Evolutionary conservation across 352 stramenopile genomes (phyloP).

Genomic region (Globisporangium solare): DNA sequence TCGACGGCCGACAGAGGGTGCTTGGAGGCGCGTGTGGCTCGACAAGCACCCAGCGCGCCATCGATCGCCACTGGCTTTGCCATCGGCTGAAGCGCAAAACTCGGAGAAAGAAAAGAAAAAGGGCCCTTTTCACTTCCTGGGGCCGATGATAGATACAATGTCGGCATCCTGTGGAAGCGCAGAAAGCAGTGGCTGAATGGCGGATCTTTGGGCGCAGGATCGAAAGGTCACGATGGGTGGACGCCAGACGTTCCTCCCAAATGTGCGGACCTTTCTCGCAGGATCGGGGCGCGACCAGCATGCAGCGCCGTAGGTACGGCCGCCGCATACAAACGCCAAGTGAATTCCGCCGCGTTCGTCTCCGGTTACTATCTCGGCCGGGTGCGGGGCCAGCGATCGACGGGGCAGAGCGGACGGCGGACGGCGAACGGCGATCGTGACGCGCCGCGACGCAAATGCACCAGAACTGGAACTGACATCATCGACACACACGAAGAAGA

Average conservation of each 20-base stretch:
- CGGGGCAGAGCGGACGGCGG: background rate
- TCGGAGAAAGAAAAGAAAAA: too few relatives aligned
- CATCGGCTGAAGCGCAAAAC: conserved; percentile 3
- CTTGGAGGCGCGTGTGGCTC: too few relatives aligned
- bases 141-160: too few relatives aligned
- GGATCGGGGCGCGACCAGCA: background rate
- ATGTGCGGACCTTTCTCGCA: background rate
- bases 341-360: background rate
- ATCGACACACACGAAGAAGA: conserved; percentile 5
- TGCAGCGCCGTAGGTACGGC: too few relatives aligned
- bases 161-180: too few relatives aligned
- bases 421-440: conserved; percentile 21
- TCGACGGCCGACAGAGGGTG: too few relatives aligned
- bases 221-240: too few relatives aligned
- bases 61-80: background rate
- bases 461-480: conserved; percentile 10
- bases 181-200: too few relatives aligned
- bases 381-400: background rate
- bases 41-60: too few relatives aligned
- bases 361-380: background rate
- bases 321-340: background rate
- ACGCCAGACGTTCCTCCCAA: too few relatives aligned
- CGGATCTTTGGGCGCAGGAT: too few relatives aligned
- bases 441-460: conserved; percentile 25
- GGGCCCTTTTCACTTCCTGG: too few relatives aligned